These are phyloP conservation scores for Andrographis paniculata DNA, from an alignment of 305 asterid species.

Conservation along the genomic window DNA sequence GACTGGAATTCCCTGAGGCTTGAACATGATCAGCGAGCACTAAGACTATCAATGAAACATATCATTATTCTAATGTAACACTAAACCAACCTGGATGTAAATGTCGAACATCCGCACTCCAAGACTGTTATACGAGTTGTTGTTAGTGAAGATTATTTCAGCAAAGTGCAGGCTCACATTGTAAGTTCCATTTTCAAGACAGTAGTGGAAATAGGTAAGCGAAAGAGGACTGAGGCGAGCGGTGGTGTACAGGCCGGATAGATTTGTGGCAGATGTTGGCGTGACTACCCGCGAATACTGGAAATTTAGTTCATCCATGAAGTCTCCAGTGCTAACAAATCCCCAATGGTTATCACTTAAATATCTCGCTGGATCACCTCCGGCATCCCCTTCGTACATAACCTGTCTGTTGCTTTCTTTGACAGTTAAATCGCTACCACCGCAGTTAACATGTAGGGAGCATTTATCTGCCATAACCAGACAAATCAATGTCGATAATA, in stretches of 20 bases:
- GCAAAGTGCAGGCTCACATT: constrained; percentile 74
- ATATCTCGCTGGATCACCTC: constrained; percentile 56
- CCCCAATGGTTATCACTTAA: constrained; percentile 59
- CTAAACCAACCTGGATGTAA: constrained; percentile 60
- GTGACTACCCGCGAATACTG: constrained; percentile 51
- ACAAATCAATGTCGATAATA: not conserved
- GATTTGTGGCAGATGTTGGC: constrained; percentile 24
- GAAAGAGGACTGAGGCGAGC: constrained; percentile 88
- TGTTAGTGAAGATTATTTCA: constrained; percentile 61
- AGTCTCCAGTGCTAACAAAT: constrained; percentile 75
- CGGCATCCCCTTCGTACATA: constrained; percentile 69
- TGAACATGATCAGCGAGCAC: constrained; percentile 24
- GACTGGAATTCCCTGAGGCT: constrained; percentile 52
- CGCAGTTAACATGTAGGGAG: constrained; percentile 76
- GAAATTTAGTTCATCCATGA: not conserved
- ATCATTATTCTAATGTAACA: constrained; percentile 4
- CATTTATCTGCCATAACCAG: constrained; percentile 53
- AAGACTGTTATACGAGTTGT: constrained; percentile 57
- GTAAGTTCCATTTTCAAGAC: constrained; percentile 85
- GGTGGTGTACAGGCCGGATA: constrained; percentile 52
- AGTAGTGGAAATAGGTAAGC: constrained; percentile 73
- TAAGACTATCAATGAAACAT: constrained; percentile 1
- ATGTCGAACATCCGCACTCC: constrained; percentile 73
- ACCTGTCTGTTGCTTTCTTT: constrained; percentile 37
- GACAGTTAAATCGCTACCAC: constrained; percentile 50